Conservation (phyloP, 2,329 filamentous ascomycete species). For the Rhinocladiella similis region DNA sequence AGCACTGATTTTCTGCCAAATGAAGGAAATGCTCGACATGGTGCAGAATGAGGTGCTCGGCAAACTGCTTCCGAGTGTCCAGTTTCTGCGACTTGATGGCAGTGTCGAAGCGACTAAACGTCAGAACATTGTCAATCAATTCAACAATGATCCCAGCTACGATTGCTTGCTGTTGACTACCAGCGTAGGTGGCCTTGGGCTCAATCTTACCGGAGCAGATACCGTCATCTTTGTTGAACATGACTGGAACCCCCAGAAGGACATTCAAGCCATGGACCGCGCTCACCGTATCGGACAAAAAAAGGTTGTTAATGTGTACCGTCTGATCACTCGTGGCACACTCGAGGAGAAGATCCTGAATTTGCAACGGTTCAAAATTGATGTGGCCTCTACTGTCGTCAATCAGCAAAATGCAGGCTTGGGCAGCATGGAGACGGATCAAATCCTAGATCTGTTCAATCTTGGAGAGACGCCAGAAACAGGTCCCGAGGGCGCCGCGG, state of each 20-base stretch:
- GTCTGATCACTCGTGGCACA: constrained; percentile 91
- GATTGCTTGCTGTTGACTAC: constrained; percentile 93
- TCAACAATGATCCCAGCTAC: constrained; percentile 96
- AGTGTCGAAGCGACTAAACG: constrained; percentile 88
- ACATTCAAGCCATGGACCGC: constrained; percentile 98
- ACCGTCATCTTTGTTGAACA: constrained; percentile 99
- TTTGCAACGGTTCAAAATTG: constrained; percentile 98
- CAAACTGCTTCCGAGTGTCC: constrained; percentile 86
- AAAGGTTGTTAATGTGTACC: constrained; percentile 99
- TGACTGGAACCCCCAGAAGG: constrained; percentile 99
- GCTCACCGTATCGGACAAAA: constrained; percentile 98
- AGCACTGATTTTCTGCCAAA: constrained; percentile 96
- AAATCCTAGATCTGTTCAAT: constrained; percentile 95
- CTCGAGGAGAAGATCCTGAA: constrained; percentile 98
- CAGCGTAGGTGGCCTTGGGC: constrained; percentile 87
- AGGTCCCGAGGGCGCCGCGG: constrained; percentile 62
- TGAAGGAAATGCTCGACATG: constrained; percentile 99
- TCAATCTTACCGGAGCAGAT: constrained; percentile 95
- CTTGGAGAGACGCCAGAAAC: constrained; percentile 67
- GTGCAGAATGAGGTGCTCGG: constrained; percentile 92
- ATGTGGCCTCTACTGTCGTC: constrained; percentile 95
- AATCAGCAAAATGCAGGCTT: constrained; percentile 98
- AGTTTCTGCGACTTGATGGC: constrained; percentile 91
- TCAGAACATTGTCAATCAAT: constrained; percentile 97
- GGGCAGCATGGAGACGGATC: constrained; percentile 95